Percentiles rank a stretch among this genome's conserved stretches.
These are phyloP conservation scores for Hawksworthiomyces lignivorus DNA, from an alignment of 2,329 filamentous ascomycete genomes.

Conservation along the genomic window DNA sequence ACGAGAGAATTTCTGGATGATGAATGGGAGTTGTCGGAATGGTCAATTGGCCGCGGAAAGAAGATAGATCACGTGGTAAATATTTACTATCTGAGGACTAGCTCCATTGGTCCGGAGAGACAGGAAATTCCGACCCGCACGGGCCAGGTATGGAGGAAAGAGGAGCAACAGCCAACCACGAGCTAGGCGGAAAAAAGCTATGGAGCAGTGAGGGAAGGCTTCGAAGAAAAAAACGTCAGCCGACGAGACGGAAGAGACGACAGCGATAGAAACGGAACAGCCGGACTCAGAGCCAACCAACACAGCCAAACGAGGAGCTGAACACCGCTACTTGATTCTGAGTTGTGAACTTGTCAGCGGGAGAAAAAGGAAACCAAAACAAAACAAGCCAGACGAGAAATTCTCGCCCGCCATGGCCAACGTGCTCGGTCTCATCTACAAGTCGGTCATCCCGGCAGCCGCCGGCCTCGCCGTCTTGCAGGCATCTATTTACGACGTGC, in stretches of 20 bases:
- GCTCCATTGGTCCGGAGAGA: background rate
- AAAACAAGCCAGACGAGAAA: background rate
- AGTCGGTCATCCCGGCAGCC: constrained; percentile 64
- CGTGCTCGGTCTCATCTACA: constrained; percentile 55
- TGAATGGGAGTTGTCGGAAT: constrained; percentile 20
- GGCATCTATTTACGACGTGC: constrained; percentile 91
- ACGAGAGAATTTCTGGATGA: constrained; percentile 17
- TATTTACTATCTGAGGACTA: background rate
- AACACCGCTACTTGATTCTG: too few relatives aligned
- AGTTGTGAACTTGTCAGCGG: too few relatives aligned
- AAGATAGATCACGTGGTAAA: background rate
- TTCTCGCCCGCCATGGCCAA: constrained; percentile 41
- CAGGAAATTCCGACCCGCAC: constrained; percentile 10
- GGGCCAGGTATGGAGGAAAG: too few relatives aligned
- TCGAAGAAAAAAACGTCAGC: background rate
- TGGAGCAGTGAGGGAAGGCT: too few relatives aligned
- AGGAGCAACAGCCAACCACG: too few relatives aligned
- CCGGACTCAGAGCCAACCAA: background rate
- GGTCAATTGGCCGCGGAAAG: constrained; percentile 13
- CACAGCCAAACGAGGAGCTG: too few relatives aligned
- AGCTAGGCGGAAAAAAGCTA: too few relatives aligned
- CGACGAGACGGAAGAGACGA: constrained; percentile 1
- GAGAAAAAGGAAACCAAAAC: constrained; percentile 1
- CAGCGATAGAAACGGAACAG: background rate
- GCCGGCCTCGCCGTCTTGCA: constrained; percentile 61